These are phyloP conservation scores for Linderina pennispora DNA, from an alignment of 192 early-diverging fungal genomes.

Conservation along the genomic window DNA sequence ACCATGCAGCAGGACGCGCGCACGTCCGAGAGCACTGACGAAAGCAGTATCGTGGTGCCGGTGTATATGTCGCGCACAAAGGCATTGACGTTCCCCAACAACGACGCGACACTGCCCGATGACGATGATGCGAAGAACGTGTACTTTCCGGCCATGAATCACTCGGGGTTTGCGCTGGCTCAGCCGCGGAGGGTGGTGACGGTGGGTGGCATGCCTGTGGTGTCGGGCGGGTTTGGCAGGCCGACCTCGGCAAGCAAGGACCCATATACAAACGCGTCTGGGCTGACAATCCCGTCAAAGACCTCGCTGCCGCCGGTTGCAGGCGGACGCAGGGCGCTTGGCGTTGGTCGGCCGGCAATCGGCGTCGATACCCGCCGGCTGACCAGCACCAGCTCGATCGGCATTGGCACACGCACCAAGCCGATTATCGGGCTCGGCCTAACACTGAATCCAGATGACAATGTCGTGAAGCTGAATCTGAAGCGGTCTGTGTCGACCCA, in stretches of 20 bases:
- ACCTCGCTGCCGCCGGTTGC: no score
- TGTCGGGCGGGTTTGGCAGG: no score
- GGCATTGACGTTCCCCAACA: not conserved
- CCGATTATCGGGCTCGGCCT: constrained; percentile 37
- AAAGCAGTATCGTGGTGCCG: no score
- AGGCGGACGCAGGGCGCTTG: no score
- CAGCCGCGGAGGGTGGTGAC: constrained; percentile 32
- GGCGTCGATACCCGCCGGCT: no score
- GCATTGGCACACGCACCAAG: constrained; percentile 5
- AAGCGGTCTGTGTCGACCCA: no score
- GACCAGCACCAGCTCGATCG: no score
- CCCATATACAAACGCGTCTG: no score
- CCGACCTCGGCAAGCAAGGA: no score
- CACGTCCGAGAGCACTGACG: not conserved
- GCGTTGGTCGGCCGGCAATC: no score
- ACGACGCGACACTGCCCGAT: not conserved
- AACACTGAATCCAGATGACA: constrained; percentile 37
- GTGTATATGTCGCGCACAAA: not conserved
- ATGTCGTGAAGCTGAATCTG: constrained; percentile 6
- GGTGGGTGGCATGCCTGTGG: constrained; percentile 1
- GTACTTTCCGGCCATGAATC: constrained; percentile 6
- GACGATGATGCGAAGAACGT: not conserved
- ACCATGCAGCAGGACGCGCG: not conserved
- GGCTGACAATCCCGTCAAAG: no score
- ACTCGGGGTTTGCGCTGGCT: constrained; percentile 31